Base-by-base conservation (phyloP, 257 asterid species). In the Scutellaria baicalensis region DNA sequence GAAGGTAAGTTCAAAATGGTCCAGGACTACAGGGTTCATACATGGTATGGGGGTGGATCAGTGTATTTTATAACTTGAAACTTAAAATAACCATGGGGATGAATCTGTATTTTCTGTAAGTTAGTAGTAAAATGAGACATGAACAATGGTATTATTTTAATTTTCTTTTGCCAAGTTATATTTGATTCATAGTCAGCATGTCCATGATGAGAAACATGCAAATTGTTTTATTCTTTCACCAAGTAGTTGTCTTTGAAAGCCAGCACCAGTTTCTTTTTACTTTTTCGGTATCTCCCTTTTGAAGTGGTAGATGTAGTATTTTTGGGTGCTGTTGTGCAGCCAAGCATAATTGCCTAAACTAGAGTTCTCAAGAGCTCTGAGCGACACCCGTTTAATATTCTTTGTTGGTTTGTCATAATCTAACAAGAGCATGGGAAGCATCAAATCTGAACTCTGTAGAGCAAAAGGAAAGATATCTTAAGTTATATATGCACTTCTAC, bases 1-100 rank as follows among this genome's bases (percentile, higher is more conserved):
- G 90, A 84, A 75, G 90, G 87, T 84, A 58, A 44, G 66, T 43
- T 55, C 9, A 6, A 7, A 18, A 0, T 57, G 10, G 31, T 17
- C 7, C 59, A n/a, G 33, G 3, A 6, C 33, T 51, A 23, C 31
- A 23, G 31, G 1, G 31, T 23, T 23, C 31, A n/a, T n/a, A n/a
- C n/a, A n/a, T n/a, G n/a, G n/a, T n/a, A n/a, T n/a, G 2, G 33
- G 33, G 33, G 33, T 27, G 4, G 33, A 27, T 27, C 33, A 2
- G 33, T 27, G 4, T 5, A 27, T 27, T 0, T 27, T 27, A 2
- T 27, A 27, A 27, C 33, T 27, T 27, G 33, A 27, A 27, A 27
- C 33, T 27, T n/a, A n/a, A n/a, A n/a, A n/a, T n/a, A n/a, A 27
- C 3, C 33, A 27, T 27, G 33, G 33, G 33, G 33, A 27, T 27